These are phyloP conservation scores for Starmerella floris DNA, from an alignment of 805 yeast genomes.

Conservation along the genomic window DNA sequence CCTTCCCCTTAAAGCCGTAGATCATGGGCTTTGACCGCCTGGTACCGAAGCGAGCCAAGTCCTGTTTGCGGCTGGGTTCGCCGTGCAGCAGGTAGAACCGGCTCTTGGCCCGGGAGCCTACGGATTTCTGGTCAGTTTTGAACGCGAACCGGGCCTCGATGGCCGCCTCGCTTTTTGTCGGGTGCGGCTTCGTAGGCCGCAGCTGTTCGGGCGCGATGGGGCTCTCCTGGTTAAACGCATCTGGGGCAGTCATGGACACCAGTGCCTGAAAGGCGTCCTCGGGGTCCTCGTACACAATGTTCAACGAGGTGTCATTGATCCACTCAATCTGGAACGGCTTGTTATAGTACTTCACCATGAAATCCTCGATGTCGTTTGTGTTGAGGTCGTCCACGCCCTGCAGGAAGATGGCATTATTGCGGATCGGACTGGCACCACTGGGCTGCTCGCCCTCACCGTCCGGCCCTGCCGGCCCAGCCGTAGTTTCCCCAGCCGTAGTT, in stretches of 20 bases:
- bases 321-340: constrained; percentile 37
- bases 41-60: constrained; percentile 21
- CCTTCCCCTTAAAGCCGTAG: constrained; percentile 17
- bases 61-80: constrained; percentile 40
- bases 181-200: constrained; percentile 28
- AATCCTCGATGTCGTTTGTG: constrained; percentile 45
- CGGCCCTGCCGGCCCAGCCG: too few species aligned
- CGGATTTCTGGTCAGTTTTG: constrained; percentile 42
- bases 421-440: background rate
- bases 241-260: constrained; percentile 27
- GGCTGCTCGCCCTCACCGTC: too few species aligned
- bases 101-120: constrained; percentile 44
- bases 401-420: constrained; percentile 35
- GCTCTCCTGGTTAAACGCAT: constrained; percentile 19
- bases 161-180: constrained; percentile 26
- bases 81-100: constrained; percentile 58
- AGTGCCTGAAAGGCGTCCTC: constrained; percentile 33
- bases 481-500: too few species aligned
- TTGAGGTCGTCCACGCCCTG: constrained; percentile 53
- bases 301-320: constrained; percentile 51
- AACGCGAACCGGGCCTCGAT: constrained; percentile 39
- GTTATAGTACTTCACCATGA: constrained; percentile 36
- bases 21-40: constrained; percentile 20
- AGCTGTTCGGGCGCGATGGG: constrained; percentile 17
- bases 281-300: constrained; percentile 37